phyloP scores from a whole-genome alignment of 108 stramenopile genomes.

The Nitzschia sp. region DNA sequence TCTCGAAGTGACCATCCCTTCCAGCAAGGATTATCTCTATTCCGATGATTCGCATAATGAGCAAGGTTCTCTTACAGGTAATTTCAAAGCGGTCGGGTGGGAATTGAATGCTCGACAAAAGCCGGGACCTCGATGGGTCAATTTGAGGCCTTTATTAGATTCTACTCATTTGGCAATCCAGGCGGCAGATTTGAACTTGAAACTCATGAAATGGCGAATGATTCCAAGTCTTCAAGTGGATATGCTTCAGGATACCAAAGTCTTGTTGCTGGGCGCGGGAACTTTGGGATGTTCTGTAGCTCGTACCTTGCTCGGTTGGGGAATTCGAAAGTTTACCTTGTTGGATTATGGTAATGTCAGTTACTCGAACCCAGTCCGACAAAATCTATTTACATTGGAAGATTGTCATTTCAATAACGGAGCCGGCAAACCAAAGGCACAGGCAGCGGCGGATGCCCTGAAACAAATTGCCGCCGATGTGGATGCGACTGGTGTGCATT shows the following conservation, averaged over 20 bases:
- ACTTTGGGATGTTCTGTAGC: constrained; percentile 97
- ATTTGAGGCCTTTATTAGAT: constrained; percentile 77
- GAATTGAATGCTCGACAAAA: constrained; percentile 77
- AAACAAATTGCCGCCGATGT: constrained; percentile 84
- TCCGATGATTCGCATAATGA: background rate
- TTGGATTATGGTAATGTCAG: constrained; percentile 95
- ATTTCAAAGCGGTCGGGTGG: constrained; percentile 79
- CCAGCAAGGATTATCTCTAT: constrained; percentile 52
- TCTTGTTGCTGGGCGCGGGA: constrained; percentile 95
- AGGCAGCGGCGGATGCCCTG: constrained; percentile 92
- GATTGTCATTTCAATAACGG: constrained; percentile 79
- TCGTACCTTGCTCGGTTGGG: constrained; percentile 94
- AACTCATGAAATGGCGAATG: constrained; percentile 98
- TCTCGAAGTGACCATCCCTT: constrained; percentile 56
- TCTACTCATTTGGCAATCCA: constrained; percentile 82
- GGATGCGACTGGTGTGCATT: constrained; percentile 61
- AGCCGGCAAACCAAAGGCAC: constrained; percentile 87
- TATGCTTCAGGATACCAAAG: constrained; percentile 64
- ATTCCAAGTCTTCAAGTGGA: constrained; percentile 91
- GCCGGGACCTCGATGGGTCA: constrained; percentile 80
- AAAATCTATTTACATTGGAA: constrained; percentile 88
- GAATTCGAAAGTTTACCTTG: constrained; percentile 92
- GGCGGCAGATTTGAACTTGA: constrained; percentile 93
- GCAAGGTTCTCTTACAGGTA: background rate
- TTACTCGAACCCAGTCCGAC: constrained; percentile 97